Evolutionary conservation across 257 asterid genomes (phyloP).

Genomic region (Perilla frutescens): DNA sequence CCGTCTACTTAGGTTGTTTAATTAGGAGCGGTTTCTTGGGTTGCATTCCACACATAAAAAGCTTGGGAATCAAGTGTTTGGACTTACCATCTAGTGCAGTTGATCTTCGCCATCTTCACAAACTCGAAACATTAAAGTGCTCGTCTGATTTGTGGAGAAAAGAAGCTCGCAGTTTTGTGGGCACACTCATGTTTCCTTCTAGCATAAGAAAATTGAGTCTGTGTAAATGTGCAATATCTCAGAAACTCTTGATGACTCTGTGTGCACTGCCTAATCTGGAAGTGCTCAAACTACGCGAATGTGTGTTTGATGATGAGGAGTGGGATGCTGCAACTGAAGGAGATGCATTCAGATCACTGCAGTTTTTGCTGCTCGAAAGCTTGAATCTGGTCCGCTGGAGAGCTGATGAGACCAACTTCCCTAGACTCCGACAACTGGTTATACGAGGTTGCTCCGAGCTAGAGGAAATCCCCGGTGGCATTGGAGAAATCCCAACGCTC

Average conservation of each 20-base stretch:
- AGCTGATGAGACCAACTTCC: slow-evolving; percentile 30
- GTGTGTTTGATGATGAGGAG: neutral
- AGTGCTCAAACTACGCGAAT: slow-evolving; percentile 13
- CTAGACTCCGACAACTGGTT: neutral
- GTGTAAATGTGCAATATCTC: neutral
- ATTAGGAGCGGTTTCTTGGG: too few species aligned
- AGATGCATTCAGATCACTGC: neutral
- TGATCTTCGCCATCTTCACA: neutral
- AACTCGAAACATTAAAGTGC: slow-evolving; percentile 25
- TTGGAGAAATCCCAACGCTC: slow-evolving; percentile 31
- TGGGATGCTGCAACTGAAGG: neutral
- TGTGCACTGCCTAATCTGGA: slow-evolving; percentile 20
- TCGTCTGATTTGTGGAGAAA: neutral
- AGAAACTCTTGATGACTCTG: neutral
- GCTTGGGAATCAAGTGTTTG: too few species aligned
- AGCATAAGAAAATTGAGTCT: slow-evolving; percentile 26
- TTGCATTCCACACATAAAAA: too few species aligned
- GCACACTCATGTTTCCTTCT: neutral
- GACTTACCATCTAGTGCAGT: too few species aligned
- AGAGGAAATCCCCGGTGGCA: neutral
- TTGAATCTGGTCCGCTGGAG: slow-evolving; percentile 18
- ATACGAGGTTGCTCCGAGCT: neutral
- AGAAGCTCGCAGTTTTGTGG: neutral
- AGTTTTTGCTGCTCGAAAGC: neutral
- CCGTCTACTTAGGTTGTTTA: too few species aligned